phyloP scores from a whole-genome alignment of 192 early-diverging fungal genomes.

The Rhizoclosmatium globosum region DNA sequence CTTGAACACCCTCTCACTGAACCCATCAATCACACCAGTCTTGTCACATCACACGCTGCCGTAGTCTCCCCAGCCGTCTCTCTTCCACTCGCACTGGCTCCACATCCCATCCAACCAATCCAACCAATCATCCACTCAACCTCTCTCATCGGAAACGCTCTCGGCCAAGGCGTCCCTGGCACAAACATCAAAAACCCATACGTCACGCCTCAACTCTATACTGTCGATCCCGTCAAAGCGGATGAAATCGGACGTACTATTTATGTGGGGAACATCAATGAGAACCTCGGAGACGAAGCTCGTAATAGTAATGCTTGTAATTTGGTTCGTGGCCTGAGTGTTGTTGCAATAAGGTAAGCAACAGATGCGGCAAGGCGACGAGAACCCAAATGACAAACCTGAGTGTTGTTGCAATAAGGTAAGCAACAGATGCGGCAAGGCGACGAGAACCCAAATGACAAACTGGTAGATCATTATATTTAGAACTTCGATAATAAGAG shows the following conservation, averaged over 20 bases:
- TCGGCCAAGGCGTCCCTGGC: slow-evolving; percentile 33
- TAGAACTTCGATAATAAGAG: no score
- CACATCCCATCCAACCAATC: slow-evolving; percentile 24
- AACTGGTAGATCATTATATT: no score
- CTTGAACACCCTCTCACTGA: background rate
- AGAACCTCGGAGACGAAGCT: no score
- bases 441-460: no score
- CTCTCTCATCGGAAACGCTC: slow-evolving; percentile 50
- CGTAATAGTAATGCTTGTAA: no score
- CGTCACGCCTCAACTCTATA: slow-evolving; percentile 60
- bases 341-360: no score
- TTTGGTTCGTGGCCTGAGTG: no score
- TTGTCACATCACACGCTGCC: slow-evolving; percentile 23
- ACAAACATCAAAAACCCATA: slow-evolving; percentile 48
- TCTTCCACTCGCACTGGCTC: slow-evolving; percentile 18
- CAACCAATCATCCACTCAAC: slow-evolving; percentile 50
- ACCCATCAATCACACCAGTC: slow-evolving; percentile 13
- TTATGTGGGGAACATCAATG: slow-evolving; percentile 83
- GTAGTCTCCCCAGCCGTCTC: slow-evolving; percentile 11
- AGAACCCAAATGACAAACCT: no score
- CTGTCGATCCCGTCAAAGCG: slow-evolving; percentile 70
- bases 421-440: no score
- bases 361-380: no score
- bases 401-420: no score
- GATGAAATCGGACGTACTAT: slow-evolving; percentile 82